These are phyloP conservation scores for Ophiostoma ips DNA, from an alignment of 2,329 filamentous ascomycete species.

Conservation along the genomic window DNA sequence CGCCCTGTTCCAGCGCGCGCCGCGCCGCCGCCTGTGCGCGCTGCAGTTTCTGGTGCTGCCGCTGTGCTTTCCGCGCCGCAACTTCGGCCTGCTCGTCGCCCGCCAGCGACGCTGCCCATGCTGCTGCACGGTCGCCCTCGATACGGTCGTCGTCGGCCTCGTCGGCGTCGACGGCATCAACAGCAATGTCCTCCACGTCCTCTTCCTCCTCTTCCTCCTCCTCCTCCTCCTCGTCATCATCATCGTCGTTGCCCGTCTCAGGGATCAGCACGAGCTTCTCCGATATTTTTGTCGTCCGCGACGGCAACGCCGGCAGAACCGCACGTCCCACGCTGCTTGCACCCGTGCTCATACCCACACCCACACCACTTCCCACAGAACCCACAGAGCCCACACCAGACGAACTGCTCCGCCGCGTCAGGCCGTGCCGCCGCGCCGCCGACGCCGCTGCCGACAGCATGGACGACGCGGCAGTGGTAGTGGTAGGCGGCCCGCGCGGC, in stretches of 20 bases:
- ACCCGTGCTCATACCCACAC: slow-evolving; percentile 14
- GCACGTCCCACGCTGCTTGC: slow-evolving; percentile 20
- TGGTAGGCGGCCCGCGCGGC: slow-evolving; percentile 64
- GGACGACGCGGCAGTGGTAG: no score
- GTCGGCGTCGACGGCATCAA: slow-evolving; percentile 51
- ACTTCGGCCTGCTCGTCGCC: slow-evolving; percentile 37
- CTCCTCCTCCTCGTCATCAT: slow-evolving; percentile 42
- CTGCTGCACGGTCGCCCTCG: slow-evolving; percentile 38
- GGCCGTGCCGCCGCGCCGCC: slow-evolving; percentile 8
- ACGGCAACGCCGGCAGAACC: slow-evolving; percentile 48
- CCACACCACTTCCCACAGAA: background rate
- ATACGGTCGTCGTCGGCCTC: slow-evolving; percentile 29
- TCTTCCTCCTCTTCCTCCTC: slow-evolving; percentile 60
- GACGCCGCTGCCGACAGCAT: slow-evolving; percentile 3
- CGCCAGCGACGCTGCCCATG: slow-evolving; percentile 19
- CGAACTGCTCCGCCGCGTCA: slow-evolving; percentile 14
- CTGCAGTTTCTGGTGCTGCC: no score
- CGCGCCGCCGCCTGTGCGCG: slow-evolving; percentile 20
- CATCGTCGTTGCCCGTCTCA: slow-evolving; percentile 45
- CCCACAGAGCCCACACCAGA: background rate
- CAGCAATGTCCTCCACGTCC: slow-evolving; percentile 93
- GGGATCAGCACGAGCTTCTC: slow-evolving; percentile 94
- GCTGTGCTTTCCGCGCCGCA: slow-evolving; percentile 29
- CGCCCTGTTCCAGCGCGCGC: slow-evolving; percentile 31
- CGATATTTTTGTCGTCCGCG: slow-evolving; percentile 82